phyloP scores from a whole-genome alignment of 2,329 filamentous ascomycete genomes.

The Fusarium chaquense region DNA sequence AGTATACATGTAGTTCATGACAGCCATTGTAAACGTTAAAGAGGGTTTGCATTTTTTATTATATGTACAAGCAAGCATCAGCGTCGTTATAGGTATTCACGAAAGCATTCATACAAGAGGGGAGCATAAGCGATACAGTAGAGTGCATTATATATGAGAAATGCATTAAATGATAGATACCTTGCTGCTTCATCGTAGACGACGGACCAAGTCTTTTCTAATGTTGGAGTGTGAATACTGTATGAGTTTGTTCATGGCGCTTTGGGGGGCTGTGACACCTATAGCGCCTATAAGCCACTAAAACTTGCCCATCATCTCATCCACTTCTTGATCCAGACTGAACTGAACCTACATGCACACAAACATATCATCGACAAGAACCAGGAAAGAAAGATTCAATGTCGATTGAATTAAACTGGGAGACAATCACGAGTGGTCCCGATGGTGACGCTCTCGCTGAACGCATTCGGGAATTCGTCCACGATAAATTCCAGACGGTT shows the following conservation, averaged over 20 bases:
- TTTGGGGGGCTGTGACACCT: neutral
- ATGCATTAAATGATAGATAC: slow-evolving; percentile 19
- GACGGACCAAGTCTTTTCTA: neutral
- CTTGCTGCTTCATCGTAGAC: neutral
- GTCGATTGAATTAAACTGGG: slow-evolving; percentile 99
- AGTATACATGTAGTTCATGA: slow-evolving; percentile 6
- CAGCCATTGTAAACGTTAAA: slow-evolving; percentile 12
- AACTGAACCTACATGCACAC: neutral
- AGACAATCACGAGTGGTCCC: slow-evolving; percentile 87
- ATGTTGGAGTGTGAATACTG: neutral
- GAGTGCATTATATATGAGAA: slow-evolving; percentile 10
- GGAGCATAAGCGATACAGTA: slow-evolving; percentile 1
- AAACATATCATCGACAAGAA: neutral
- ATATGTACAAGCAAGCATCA: slow-evolving; percentile 25
- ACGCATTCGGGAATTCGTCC: slow-evolving; percentile 90
- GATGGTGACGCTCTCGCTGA: slow-evolving; percentile 88
- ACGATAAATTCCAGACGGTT: slow-evolving; percentile 94
- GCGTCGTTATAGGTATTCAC: slow-evolving; percentile 22
- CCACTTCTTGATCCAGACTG: slow-evolving; percentile 12
- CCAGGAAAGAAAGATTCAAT: slow-evolving; percentile 61
- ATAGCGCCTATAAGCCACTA: slow-evolving; percentile 16
- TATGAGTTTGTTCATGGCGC: neutral
- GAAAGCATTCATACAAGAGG: slow-evolving; percentile 24
- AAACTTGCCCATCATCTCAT: slow-evolving; percentile 24
- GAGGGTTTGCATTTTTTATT: slow-evolving; percentile 27